phyloP scores from a whole-genome alignment of 2,329 filamentous ascomycete genomes.

The Stromatinia cepivora region DNA sequence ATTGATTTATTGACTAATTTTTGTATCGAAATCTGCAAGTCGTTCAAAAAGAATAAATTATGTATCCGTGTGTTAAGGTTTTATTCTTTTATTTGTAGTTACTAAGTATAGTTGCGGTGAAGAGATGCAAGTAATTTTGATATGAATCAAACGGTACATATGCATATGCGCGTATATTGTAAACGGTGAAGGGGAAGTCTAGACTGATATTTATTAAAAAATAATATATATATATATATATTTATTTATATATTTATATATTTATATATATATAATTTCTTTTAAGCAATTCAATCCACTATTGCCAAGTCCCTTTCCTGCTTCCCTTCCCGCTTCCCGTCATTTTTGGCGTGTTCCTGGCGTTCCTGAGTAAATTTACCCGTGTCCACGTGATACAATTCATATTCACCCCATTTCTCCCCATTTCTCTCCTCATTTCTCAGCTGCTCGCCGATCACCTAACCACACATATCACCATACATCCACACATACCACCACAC shows the following conservation, averaged over 20 bases:
- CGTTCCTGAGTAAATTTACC: background rate
- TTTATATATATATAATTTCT: too few species aligned
- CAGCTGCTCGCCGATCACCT: background rate
- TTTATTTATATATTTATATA: too few species aligned
- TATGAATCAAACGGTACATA: conserved; percentile 1
- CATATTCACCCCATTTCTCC: background rate
- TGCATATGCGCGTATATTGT: conserved; percentile 2
- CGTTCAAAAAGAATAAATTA: conserved; percentile 3
- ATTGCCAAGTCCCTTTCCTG: background rate
- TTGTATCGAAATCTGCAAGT: conserved; percentile 16
- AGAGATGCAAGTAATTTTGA: conserved; percentile 17
- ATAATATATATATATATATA: too few species aligned
- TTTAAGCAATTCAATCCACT: background rate
- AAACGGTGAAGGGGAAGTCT: conserved; percentile 13
- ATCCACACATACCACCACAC: background rate
- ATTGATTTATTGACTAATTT: background rate
- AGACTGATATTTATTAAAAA: too few species aligned
- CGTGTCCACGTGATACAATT: background rate
- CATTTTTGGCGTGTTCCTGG: background rate
- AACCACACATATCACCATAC: background rate
- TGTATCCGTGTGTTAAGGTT: background rate
- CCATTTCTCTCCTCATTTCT: background rate
- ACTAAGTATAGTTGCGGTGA: background rate
- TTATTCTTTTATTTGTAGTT: background rate
- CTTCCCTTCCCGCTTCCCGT: background rate